phyloP scores from a whole-genome alignment of 441 rosid species.

The Raphanus hybrid region DNA sequence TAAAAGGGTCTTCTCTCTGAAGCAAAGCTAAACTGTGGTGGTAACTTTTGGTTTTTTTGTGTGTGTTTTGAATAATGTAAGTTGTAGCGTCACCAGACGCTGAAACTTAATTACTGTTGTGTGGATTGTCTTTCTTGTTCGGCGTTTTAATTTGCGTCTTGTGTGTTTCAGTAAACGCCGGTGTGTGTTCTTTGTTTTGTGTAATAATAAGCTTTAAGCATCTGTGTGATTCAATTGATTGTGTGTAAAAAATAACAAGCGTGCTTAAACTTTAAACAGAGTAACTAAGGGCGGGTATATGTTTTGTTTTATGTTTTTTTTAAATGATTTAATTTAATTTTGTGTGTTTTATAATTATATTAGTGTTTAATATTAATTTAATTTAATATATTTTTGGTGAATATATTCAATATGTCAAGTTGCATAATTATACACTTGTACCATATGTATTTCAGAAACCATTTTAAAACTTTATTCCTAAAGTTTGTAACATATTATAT shows the following conservation, averaged over 20 bases:
- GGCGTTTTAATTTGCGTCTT: conserved; percentile 15
- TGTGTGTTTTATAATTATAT: no score
- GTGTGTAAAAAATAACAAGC: neutral
- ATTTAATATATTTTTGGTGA: no score
- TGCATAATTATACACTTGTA: no score
- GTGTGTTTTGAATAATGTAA: conserved; percentile 32
- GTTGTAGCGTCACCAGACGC: conserved; percentile 29
- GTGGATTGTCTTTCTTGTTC: neutral
- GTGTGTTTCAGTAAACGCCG: conserved; percentile 18
- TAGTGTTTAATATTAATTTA: no score
- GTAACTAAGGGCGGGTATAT: no score
- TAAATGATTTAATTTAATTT: no score
- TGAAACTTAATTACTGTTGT: conserved; percentile 25
- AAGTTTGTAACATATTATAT: no score
- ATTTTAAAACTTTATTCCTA: no score
- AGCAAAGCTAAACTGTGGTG: neutral
- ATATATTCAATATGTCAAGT: no score
- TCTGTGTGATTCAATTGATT: conserved; percentile 7
- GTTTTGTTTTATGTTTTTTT: no score
- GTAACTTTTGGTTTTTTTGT: conserved; percentile 16
- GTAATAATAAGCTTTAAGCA: neutral
- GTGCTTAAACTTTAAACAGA: neutral
- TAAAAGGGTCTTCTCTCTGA: conserved; percentile 36
- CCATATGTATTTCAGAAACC: no score
- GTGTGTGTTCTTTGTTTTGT: conserved; percentile 1